Conservation (phyloP, 2,329 filamentous ascomycete genomes). For the Rhexocercosporidium sp. region DNA sequence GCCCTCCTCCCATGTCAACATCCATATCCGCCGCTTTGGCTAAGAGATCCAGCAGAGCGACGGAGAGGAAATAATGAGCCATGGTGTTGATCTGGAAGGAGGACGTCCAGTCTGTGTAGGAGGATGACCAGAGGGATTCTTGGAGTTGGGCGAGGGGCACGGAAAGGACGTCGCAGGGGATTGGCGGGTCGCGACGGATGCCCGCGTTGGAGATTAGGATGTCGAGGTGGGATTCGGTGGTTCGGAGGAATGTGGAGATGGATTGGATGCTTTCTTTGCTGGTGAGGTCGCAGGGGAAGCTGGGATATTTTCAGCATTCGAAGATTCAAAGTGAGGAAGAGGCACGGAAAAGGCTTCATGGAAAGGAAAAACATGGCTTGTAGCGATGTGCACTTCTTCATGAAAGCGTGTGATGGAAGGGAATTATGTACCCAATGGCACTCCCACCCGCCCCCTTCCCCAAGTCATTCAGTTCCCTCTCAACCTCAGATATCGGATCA, state of each 20-base stretch:
- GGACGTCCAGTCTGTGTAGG: constrained; percentile 7
- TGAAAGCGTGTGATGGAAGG: not conserved
- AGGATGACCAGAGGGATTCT: constrained; percentile 40
- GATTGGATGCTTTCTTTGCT: constrained; percentile 48
- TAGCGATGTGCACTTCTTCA: not conserved
- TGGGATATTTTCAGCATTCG: constrained; percentile 17
- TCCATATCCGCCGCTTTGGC: constrained; percentile 45
- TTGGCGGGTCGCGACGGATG: constrained; percentile 51
- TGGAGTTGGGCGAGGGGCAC: constrained; percentile 44
- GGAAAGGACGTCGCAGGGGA: constrained; percentile 50
- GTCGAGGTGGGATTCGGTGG: constrained; percentile 49
- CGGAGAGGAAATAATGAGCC: constrained; percentile 55
- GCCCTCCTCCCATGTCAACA: no score
- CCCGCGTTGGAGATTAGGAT: constrained; percentile 56
- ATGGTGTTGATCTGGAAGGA: constrained; percentile 50
- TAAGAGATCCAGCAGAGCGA: constrained; percentile 52
- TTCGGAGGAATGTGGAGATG: constrained; percentile 42
- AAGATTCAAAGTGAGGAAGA: no score
- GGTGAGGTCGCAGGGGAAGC: constrained; percentile 46
- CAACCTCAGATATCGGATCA: constrained; percentile 48
- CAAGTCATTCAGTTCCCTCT: constrained; percentile 47
- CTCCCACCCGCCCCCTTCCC: constrained; percentile 45
- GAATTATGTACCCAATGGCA: constrained; percentile 45
- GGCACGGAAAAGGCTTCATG: no score
- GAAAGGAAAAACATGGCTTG: not conserved